A percentile compares a stretch with the other conserved stretches of the same genome.
These are phyloP conservation scores for Takakia lepidozioides DNA, from an alignment of 225 moss, liverwort and hornwort species.

Conservation along the genomic window DNA sequence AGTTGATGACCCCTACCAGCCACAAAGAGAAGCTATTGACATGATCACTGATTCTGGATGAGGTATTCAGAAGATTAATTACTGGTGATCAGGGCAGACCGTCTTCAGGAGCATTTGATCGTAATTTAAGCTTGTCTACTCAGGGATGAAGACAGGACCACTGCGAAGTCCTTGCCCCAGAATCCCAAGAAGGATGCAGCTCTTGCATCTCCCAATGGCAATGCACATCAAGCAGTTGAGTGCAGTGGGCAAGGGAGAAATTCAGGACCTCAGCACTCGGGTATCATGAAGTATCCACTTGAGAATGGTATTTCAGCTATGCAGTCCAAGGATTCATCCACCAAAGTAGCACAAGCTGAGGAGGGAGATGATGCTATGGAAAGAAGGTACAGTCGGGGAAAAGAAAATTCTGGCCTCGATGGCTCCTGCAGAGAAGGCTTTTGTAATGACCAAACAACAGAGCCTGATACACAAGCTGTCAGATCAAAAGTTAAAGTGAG, in stretches of 20 bases:
- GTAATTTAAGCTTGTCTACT: not conserved
- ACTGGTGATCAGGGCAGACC: too few species aligned
- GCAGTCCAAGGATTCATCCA: too few species aligned
- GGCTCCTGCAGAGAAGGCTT: constrained; percentile 16
- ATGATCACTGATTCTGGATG: too few species aligned
- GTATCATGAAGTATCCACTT: constrained; percentile 27
- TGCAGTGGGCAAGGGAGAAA: constrained; percentile 20
- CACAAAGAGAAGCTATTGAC: too few species aligned
- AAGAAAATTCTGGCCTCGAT: constrained; percentile 15
- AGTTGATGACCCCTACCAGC: too few species aligned
- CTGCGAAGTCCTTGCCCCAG: constrained; percentile 22
- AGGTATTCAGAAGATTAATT: too few species aligned
- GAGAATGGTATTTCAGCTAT: constrained; percentile 45
- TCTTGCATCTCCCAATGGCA: constrained; percentile 21
- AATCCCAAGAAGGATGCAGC: constrained; percentile 27
- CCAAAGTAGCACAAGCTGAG: constrained; percentile 30
- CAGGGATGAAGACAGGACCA: constrained; percentile 33
- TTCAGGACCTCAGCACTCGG: constrained; percentile 11
- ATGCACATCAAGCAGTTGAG: constrained; percentile 57
- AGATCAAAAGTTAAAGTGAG: constrained; percentile 28
- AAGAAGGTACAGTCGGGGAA: too few species aligned
- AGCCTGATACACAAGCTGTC: constrained; percentile 6
- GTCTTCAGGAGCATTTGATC: too few species aligned
- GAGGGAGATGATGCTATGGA: constrained; percentile 20
- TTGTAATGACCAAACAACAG: constrained; percentile 23